Conservation (phyloP, 1,139 yeast genomes). For the Waltiozyma sp. region DNA sequence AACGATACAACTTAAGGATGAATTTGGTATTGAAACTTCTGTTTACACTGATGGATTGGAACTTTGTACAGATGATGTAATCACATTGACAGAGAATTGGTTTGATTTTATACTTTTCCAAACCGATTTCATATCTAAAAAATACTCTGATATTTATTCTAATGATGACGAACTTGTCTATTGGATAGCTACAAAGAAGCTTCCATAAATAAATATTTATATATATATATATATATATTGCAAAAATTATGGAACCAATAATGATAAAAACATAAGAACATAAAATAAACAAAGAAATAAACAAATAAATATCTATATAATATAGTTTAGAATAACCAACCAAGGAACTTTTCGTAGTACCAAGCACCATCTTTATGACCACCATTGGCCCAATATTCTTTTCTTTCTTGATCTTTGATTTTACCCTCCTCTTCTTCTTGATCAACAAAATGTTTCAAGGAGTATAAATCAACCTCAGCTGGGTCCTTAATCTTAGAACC, state of each 20-base stretch:
- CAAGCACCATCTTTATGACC: constrained; percentile 29
- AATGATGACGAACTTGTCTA: constrained; percentile 50
- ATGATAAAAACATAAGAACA: too few relatives aligned
- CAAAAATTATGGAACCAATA: too few relatives aligned
- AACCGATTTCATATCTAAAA: constrained; percentile 36
- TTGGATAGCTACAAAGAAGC: constrained; percentile 43
- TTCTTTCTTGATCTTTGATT: constrained; percentile 27
- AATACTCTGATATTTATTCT: too few relatives aligned
- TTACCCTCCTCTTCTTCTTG: constrained; percentile 52
- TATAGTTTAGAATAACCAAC: constrained; percentile 35
- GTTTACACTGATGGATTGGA: constrained; percentile 48
- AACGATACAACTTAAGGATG: constrained; percentile 14
- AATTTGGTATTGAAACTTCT: constrained; percentile 21
- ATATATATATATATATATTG: too few relatives aligned
- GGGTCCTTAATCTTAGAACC: constrained; percentile 43
- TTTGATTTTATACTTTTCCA: constrained; percentile 33
- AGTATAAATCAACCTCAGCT: constrained; percentile 50
- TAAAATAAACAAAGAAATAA: too few relatives aligned
- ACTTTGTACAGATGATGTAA: constrained; percentile 48
- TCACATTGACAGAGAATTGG: constrained; percentile 31
- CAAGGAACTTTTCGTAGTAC: constrained; percentile 46
- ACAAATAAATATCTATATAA: too few relatives aligned
- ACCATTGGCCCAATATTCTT: constrained; percentile 30
- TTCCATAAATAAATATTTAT: too few relatives aligned
- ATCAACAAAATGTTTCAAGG: constrained; percentile 57